phyloP scores from a whole-genome alignment of 495 filamentous ascomycete species.

The Cenococcum geophilum region DNA sequence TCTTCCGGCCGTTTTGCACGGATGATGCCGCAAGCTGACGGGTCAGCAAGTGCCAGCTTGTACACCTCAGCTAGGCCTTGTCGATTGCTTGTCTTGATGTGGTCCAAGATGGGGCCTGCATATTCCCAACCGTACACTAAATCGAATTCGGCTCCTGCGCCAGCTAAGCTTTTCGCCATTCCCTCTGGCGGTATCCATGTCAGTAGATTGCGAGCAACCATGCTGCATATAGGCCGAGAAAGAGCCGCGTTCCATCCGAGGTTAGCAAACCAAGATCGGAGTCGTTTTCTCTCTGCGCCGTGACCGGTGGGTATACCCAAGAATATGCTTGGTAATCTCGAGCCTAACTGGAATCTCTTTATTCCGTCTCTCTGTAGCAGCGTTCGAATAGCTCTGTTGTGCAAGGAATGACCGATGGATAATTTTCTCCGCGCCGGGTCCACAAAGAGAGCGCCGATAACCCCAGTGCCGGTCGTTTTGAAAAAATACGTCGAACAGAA shows the following conservation, averaged over 20 bases:
- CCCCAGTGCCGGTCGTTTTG: slow-evolving; percentile 59
- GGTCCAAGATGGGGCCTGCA: slow-evolving; percentile 65
- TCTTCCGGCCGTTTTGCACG: slow-evolving; percentile 67
- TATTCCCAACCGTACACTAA: slow-evolving; percentile 75
- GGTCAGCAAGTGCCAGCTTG: slow-evolving; percentile 65
- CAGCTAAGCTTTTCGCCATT: slow-evolving; percentile 61
- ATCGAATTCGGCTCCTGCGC: slow-evolving; percentile 64
- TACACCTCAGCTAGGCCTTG: slow-evolving; percentile 82
- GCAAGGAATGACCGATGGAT: slow-evolving; percentile 78
- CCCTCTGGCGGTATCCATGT: slow-evolving; percentile 71
- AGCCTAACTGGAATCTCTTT: slow-evolving; percentile 71
- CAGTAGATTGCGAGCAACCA: slow-evolving; percentile 58
- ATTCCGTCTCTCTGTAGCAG: slow-evolving; percentile 62
- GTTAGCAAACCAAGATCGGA: slow-evolving; percentile 60
- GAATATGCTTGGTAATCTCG: slow-evolving; percentile 70
- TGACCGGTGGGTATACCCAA: slow-evolving; percentile 63
- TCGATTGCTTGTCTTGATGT: slow-evolving; percentile 66
- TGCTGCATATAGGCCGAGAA: slow-evolving; percentile 58
- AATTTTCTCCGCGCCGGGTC: slow-evolving; percentile 76
- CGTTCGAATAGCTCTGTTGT: slow-evolving; percentile 69
- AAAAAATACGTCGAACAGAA: slow-evolving; percentile 84
- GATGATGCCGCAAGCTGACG: slow-evolving; percentile 70
- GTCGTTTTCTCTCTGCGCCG: slow-evolving; percentile 44
- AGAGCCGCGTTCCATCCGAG: slow-evolving; percentile 62
- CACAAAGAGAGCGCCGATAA: slow-evolving; percentile 77